Evolutionary conservation across 352 stramenopile species (phyloP), one percentile per base, ranked within the genome.

Genomic region (Phytophthora pinifolia): DNA sequence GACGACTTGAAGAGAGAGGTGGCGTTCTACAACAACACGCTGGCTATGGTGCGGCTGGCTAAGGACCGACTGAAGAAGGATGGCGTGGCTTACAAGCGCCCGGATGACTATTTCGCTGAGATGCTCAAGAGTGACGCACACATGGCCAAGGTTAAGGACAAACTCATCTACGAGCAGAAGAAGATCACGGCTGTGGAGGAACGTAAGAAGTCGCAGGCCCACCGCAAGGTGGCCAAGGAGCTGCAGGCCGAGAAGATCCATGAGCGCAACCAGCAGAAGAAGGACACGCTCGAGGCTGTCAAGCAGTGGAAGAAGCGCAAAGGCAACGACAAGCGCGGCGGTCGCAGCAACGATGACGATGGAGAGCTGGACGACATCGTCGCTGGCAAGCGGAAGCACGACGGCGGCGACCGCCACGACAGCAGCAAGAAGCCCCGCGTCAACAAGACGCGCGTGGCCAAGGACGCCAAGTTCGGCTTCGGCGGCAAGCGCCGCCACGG

Each of bases 151-250:
- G 88, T 98, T 57, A 99, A 99, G 83, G 96, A 99, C 73, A 96
- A 98, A 69, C 86, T 99, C 45, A 98, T 99, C 46, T 99, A 99
- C 70, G 96, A 99, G 73, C 94, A 97, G 71, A 98, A 99, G 81
- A 99, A 99, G 81, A 99, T 99, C 61, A 89, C 98, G 39, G 96
- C 96, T 17, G 97, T 99, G 35, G 90, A 98, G 62, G 89, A 98
- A 58, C 91, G 96, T 20, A 99, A 99, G 79, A 96, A 97, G 58
- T 97, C 96, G 44, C 94, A 98, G 67, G 93, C 98, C 45, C 92
- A 98, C 64, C 96, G 96, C 35, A 90, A 98, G 64, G 97, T 98
- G 56, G 88, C 94, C 39, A 99, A 99, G 76, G 91, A 98, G 72
- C 75, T 97, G 22, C 83, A 94, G 70, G 79, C 82, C 9, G 80